phyloP scores from a whole-genome alignment of 2,329 filamentous ascomycete species.

The Ophiocordyceps camponoti-leonardi region DNA sequence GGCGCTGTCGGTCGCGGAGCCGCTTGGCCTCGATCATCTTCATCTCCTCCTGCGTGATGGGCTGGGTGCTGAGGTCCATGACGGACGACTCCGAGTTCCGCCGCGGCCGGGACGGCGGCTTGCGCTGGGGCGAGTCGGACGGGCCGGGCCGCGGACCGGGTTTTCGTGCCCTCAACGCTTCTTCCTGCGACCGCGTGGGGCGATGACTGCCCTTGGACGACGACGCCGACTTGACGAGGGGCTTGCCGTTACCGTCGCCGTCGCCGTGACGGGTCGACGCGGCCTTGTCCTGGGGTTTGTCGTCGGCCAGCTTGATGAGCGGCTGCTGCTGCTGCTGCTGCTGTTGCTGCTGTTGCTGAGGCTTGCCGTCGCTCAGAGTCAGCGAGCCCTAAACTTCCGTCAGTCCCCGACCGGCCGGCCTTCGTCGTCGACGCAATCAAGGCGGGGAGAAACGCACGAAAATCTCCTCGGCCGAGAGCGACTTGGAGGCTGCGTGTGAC shows the following conservation, averaged over 20 bases:
- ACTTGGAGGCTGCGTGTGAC: slow-evolving; percentile 27
- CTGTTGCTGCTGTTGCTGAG: too few species aligned
- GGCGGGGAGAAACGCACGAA: slow-evolving; percentile 68
- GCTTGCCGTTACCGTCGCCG: slow-evolving; percentile 24
- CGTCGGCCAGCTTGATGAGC: slow-evolving; percentile 22
- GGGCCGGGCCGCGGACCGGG: slow-evolving; percentile 13
- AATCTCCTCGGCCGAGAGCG: slow-evolving; percentile 47
- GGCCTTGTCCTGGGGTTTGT: too few species aligned
- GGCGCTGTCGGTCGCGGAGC: slow-evolving; percentile 7
- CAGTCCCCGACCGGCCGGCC: too few species aligned
- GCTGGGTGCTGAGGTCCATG: slow-evolving; percentile 37
- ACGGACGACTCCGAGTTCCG: slow-evolving; percentile 71
- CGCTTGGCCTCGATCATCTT: slow-evolving; percentile 19
- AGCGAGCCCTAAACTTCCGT: slow-evolving; percentile 41
- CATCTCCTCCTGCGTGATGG: slow-evolving; percentile 36
- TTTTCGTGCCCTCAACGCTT: slow-evolving; percentile 35
- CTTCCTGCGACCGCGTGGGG: slow-evolving; percentile 48
- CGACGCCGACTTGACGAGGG: slow-evolving; percentile 19
- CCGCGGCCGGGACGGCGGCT: slow-evolving; percentile 34
- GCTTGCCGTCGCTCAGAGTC: slow-evolving; percentile 45
- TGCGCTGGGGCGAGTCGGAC: slow-evolving; percentile 21
- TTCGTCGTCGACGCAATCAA: too few species aligned
- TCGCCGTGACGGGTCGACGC: slow-evolving; percentile 6
- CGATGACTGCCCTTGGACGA: slow-evolving; percentile 28
- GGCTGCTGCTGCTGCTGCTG: slow-evolving; percentile 12